Base-by-base conservation (phyloP, 345 rosid genomes). In the Clausena lansium region DNA sequence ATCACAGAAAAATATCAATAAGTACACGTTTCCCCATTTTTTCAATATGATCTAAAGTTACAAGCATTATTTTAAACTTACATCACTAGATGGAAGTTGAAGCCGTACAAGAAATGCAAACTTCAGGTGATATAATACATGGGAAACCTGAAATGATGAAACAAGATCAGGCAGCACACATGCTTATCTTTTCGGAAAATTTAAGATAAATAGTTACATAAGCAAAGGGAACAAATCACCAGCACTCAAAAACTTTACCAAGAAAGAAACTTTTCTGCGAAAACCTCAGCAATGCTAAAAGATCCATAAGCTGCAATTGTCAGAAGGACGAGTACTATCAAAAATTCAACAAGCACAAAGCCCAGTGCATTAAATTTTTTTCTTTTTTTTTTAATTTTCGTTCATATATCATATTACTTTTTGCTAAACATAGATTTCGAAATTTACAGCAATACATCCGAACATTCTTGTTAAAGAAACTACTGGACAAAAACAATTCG, bases 21-120 rank as follows among this genome's bases (percentile, higher is more conserved):
- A 72, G 6, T 2, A 1, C 57, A 24, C 32, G 17, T 59, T 39
- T 36, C 22, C n/a, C 50, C 57, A 13, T 1, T 59, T 70, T 28
- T 7, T 70, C 38, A 70, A 24, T 14, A 41, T 41, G 64, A 24
- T 41, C 14, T 20, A n/a, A 13, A 11, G 5, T 22, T 38, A 39
- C 2, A 80, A 35, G 22, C 59, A 22, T 25, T 30, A 67, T 47
- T 68, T n/a, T 55, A 33, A 73, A 74, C 77, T 83, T 79, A 89
- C 92, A 24, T 81, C 79, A 54, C 57, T n/a, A 58, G 83, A 70
- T 33, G 90, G 92, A 67, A 86, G 88, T 83, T 89, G 90, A 79
- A 89, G 90, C 92, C 92, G 91, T 39, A 91, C 89, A 47, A 89
- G 93, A 81, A 91, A 89, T 9, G 93, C 95, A 81, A 89, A 89